Conservation (phyloP, 805 yeast species). For the Wickerhamiella bombiphila region DNA sequence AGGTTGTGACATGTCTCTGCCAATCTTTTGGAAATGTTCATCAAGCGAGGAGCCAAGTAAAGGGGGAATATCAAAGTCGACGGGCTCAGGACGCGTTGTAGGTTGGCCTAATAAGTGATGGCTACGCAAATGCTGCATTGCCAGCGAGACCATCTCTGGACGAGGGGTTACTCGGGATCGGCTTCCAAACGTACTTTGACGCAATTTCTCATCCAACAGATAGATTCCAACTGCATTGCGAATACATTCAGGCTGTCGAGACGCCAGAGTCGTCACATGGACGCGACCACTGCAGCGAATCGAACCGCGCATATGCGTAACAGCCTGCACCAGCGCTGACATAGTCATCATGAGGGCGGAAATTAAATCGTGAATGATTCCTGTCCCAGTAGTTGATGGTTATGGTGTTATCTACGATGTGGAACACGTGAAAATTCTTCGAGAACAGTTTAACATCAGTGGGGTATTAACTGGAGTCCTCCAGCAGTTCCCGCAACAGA, state of each 20-base stretch:
- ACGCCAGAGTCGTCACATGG: too few relatives aligned
- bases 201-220: constrained; percentile 15
- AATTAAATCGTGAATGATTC: too few relatives aligned
- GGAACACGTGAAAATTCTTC: constrained; percentile 36
- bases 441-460: constrained; percentile 45
- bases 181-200: constrained; percentile 8
- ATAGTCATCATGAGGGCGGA: too few relatives aligned
- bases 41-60: constrained; percentile 62
- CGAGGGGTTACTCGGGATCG: neutral
- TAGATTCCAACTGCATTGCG: constrained; percentile 24
- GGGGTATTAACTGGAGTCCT: constrained; percentile 77
- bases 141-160: constrained; percentile 4
- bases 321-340: too few relatives aligned
- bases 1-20: constrained; percentile 42
- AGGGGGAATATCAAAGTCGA: constrained; percentile 37
- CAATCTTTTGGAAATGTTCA: constrained; percentile 68
- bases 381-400: constrained; percentile 28
- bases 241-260: too few relatives aligned
- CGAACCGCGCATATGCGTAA: too few relatives aligned
- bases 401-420: constrained; percentile 46
- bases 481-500: constrained; percentile 87
- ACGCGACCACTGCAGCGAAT: too few relatives aligned
- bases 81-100: constrained; percentile 9
- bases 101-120: constrained; percentile 12
- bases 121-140: constrained; percentile 11